phyloP scores from a whole-genome alignment of 106 monocot genomes.

The Dioscorea alata region DNA sequence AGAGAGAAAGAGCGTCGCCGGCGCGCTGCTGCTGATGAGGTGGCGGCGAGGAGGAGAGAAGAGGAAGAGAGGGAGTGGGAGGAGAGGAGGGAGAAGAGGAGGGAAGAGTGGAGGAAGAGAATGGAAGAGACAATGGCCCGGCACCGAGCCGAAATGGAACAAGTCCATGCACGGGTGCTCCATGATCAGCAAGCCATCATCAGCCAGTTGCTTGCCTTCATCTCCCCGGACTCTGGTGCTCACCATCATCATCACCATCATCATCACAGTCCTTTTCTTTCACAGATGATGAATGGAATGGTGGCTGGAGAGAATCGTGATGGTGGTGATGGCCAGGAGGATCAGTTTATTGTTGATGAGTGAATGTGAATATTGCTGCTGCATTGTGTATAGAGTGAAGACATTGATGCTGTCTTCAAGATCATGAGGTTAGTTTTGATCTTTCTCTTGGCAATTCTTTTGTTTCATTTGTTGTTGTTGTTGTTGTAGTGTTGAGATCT shows the following conservation, averaged over 20 bases:
- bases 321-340: constrained; percentile 34
- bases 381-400: background rate
- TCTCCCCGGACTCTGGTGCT: constrained; percentile 4
- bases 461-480: too few species aligned
- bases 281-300: constrained; percentile 29
- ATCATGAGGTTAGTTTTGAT: too few species aligned
- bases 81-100: constrained; percentile 18
- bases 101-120: constrained; percentile 38
- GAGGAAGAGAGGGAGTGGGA: constrained; percentile 10
- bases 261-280: constrained; percentile 5
- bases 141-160: constrained; percentile 51
- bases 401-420: background rate
- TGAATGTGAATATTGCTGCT: constrained; percentile 1
- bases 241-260: constrained; percentile 14
- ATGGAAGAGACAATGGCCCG: constrained; percentile 32
- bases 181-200: constrained; percentile 45
- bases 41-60: background rate
- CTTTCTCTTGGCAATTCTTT: too few species aligned
- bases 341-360: constrained; percentile 59
- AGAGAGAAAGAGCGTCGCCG: background rate
- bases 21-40: constrained; percentile 1
- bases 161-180: constrained; percentile 32
- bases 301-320: constrained; percentile 33
- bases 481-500: too few species aligned
- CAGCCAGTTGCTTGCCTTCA: constrained; percentile 28